Evolutionary conservation across 2,329 filamentous ascomycete genomes (phyloP), one percentile per base, ranked within the genome.

Genomic region (Drechmeria coniospora): DNA sequence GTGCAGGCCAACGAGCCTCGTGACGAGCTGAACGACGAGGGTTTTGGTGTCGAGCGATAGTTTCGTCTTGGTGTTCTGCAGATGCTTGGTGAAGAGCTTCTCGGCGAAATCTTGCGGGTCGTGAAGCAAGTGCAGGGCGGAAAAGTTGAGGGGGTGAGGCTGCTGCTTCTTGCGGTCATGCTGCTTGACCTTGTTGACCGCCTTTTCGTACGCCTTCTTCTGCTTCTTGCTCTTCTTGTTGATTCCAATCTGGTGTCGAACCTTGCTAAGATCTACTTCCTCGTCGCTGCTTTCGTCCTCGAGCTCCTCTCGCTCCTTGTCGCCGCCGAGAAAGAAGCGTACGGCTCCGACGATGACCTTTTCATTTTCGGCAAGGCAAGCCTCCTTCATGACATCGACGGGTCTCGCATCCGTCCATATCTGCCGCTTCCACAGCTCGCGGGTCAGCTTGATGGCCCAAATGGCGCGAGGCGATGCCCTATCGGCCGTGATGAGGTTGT

Each of bases 381-480:
- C 84, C 54, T 93, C 80, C 56, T 92, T 92, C 86, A 98, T 95
- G 38, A 95, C 81, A 45, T 93, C 84, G n/a, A 95, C 90, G 0
- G 87, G 76, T 50, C 86, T 90, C 2, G 84, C 72, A 44, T 98
- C 90, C 8, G 80, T 83, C 90, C 90, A 98, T 37, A 95, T 76
- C 43, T 94, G 86, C 25, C 87, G 71, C 56, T 86, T 92, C 90
- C 90, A 98, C 46, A 98, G 62, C 58, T 98, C 90, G 36, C 87
- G 70, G 4, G 86, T 92, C 37, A 98, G 69, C 54, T 94, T 94
- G 35, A 94, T 83, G 4, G 90, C 84, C 90, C 90, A 98, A 27
- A 98, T 65, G 4, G 80, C 83, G 45, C 92, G 90, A 1, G 81
- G 67, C 1, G 84, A 92, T 7, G 79, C 65, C 23, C 79, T 74